These are phyloP conservation scores for Pseudodiploospora longispora DNA, from an alignment of 2,329 filamentous ascomycete genomes.

Conservation along the genomic window DNA sequence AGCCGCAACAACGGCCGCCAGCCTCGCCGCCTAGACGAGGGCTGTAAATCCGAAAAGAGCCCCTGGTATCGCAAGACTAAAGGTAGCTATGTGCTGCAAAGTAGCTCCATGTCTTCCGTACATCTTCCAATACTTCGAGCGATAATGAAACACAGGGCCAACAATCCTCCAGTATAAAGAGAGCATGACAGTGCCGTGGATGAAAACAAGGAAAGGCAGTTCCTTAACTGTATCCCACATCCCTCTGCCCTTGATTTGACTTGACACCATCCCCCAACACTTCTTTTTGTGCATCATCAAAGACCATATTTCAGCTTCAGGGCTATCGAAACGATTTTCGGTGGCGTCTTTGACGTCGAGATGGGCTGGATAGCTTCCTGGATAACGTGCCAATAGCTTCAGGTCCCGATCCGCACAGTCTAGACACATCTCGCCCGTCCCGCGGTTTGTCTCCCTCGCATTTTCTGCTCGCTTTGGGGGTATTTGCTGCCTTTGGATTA, in stretches of 20 bases:
- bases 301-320: neutral
- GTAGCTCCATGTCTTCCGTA: slow-evolving; percentile 15
- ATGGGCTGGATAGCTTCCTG: slow-evolving; percentile 21
- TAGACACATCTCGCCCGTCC: neutral
- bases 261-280: too few relatives aligned
- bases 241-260: too few relatives aligned
- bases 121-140: slow-evolving; percentile 27
- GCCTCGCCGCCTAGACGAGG: slow-evolving; percentile 19
- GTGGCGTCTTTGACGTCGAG: slow-evolving; percentile 19
- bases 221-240: too few relatives aligned
- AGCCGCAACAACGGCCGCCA: slow-evolving; percentile 12
- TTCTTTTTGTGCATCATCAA: too few relatives aligned
- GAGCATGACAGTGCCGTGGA: slow-evolving; percentile 11
- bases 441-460: neutral
- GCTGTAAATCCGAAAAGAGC: slow-evolving; percentile 15
- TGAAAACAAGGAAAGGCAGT: too few relatives aligned
- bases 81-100: slow-evolving; percentile 15
- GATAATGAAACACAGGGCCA: slow-evolving; percentile 29
- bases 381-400: slow-evolving; percentile 11
- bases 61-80: slow-evolving; percentile 20
- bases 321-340: slow-evolving; percentile 18
- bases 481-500: too few relatives aligned
- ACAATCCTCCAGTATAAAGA: slow-evolving; percentile 29
- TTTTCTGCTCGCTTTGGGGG: neutral
- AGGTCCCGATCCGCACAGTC: neutral